phyloP scores from a whole-genome alignment of 495 filamentous ascomycete species.

The Talaromyces thailandensis region DNA sequence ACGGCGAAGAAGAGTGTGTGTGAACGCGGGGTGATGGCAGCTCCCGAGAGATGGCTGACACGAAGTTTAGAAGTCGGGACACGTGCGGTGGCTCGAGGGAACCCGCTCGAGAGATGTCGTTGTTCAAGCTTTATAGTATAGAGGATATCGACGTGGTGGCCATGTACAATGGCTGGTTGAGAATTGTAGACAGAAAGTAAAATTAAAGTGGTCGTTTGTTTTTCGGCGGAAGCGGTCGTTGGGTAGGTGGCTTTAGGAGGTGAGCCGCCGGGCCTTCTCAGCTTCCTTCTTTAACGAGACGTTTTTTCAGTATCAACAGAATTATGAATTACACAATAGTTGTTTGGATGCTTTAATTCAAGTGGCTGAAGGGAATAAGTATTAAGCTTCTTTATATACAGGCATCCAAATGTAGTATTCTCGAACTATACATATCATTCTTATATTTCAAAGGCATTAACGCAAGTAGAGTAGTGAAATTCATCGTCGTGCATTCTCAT shows the following conservation, averaged over 20 bases:
- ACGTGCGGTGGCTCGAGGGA: not conserved
- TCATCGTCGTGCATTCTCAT: too few species aligned
- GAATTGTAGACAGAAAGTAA: not conserved
- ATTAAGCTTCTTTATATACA: too few species aligned
- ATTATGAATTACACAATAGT: too few species aligned
- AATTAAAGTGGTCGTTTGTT: not conserved
- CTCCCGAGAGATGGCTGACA: not conserved
- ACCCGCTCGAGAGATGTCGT: not conserved
- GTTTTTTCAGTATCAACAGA: too few species aligned
- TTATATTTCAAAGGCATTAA: too few species aligned
- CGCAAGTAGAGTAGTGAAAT: too few species aligned
- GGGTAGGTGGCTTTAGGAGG: not conserved
- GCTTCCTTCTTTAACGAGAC: not conserved
- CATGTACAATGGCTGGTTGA: not conserved
- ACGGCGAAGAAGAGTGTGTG: not conserved
- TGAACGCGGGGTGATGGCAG: slow-evolving; percentile 6
- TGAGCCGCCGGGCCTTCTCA: not conserved
- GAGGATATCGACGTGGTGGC: not conserved
- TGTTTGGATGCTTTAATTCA: too few species aligned
- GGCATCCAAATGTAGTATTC: too few species aligned
- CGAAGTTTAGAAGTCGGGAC: not conserved
- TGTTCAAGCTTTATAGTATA: not conserved
- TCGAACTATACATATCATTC: too few species aligned
- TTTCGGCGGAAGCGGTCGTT: not conserved
- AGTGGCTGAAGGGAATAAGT: too few species aligned